Percentiles rank a stretch among this genome's conserved stretches.
phyloP scores from a whole-genome alignment of 768 basidiomycete species.

The Gloeopeniophorella convolvens region DNA sequence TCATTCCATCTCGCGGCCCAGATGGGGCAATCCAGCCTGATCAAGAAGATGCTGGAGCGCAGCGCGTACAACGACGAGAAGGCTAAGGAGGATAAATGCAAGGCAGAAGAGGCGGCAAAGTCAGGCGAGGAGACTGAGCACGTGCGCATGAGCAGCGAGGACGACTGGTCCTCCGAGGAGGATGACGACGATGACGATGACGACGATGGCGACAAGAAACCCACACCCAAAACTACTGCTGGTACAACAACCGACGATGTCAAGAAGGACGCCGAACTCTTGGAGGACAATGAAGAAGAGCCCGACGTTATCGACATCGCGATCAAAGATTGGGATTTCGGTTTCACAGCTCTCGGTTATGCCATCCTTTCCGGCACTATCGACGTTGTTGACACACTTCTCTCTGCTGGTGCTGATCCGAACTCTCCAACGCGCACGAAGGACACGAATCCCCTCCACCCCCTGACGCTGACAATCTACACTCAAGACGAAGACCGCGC shows the following conservation, averaged over 20 bases:
- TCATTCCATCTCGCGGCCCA: conserved; percentile 54
- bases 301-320: conserved; percentile 54
- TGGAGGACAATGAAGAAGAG: conserved; percentile 42
- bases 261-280: conserved; percentile 31
- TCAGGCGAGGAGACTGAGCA: conserved; percentile 7
- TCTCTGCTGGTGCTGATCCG: conserved; percentile 42
- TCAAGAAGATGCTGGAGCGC: conserved; percentile 45
- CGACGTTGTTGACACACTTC: conserved; percentile 38
- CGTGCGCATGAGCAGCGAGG: conserved; percentile 21
- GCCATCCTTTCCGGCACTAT: conserved; percentile 44
- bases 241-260: conserved; percentile 25
- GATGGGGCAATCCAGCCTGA: conserved; percentile 34
- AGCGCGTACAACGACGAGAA: conserved; percentile 33
- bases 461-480: conserved; percentile 26
- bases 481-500: conserved; percentile 24
- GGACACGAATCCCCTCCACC: conserved; percentile 20
- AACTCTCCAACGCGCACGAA: conserved; percentile 31
- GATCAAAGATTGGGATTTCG: conserved; percentile 52
- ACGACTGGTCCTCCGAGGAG: conserved; percentile 20
- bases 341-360: conserved; percentile 45
- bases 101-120: conserved; percentile 14
- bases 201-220: too few species aligned
- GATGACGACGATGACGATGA: conserved; percentile 3
- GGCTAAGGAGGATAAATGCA: conserved; percentile 22
- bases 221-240: conserved; percentile 23